Evolutionary conservation across 306 rosid genomes (phyloP).

Genomic region (Quercus gilva): DNA sequence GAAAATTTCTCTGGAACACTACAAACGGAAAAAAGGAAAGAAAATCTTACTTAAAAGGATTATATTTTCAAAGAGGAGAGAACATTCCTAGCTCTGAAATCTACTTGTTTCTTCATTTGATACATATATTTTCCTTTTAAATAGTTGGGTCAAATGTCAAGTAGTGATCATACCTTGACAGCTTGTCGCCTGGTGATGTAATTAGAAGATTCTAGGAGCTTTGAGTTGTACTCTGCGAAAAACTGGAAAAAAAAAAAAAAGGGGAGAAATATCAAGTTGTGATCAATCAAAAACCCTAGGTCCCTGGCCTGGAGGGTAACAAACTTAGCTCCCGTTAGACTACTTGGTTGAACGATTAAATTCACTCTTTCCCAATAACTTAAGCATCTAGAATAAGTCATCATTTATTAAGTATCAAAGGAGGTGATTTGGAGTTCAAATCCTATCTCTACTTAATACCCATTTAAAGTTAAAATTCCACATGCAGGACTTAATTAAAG

Average conservation of each 20-base stretch:
- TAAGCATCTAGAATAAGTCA: background rate
- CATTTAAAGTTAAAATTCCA: background rate
- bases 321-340: background rate
- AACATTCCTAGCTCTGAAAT: constrained; percentile 7
- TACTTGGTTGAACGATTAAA: background rate
- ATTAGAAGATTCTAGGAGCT: constrained; percentile 89
- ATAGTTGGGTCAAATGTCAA: constrained; percentile 11
- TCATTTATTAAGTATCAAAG: background rate
- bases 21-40: background rate
- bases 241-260: constrained; percentile 56
- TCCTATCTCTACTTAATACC: background rate
- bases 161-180: constrained; percentile 63
- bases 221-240: constrained; percentile 85
- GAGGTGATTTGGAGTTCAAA: background rate
- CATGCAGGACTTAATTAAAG: background rate
- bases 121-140: background rate
- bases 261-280: constrained; percentile 9
- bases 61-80: constrained; percentile 6
- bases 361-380: background rate
- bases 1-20: background rate
- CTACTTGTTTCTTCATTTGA: constrained; percentile 11
- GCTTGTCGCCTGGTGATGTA: constrained; percentile 98
- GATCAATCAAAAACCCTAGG: constrained; percentile 12
- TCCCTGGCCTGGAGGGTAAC: background rate
- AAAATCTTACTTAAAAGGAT: background rate